Base-by-base conservation (phyloP, 495 filamentous ascomycete species). In the Aspergillus wentii region DNA sequence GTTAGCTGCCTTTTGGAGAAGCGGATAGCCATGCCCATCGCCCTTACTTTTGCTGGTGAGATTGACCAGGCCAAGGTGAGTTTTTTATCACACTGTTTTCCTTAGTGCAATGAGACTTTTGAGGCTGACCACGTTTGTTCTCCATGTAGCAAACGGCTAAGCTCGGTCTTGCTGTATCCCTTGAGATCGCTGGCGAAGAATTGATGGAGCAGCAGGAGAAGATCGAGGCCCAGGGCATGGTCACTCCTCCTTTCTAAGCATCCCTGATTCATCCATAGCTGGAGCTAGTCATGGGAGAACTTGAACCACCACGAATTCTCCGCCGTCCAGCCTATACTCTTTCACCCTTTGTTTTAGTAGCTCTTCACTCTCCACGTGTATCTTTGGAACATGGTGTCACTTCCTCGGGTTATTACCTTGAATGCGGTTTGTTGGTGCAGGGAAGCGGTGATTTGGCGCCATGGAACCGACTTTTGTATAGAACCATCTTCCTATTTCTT, bases 21-120 rank as follows among this genome's bases (percentile, higher is more conserved):
- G 80, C 78, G 87, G 51, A 82, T 99, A 54, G 86, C 89, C 15
- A 85, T 88, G 50, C 81, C 87, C 31, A 86, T 99, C 40, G 80
- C 78, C 48, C 75, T 99, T 62, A 91, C 89, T 25, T 96, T 99
- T 64, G 85, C 91, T 29, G 92, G 89, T 49, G 94, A 99, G 61
- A 89, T 99, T 56, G 94, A 99, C 66, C 94, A 97, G 63, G 73
- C 77, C 47, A 92, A 92, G 76, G 92, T 97, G 78, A 63, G 85
- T 35, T 25, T 5, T 17, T 37, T 11, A 19, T 41, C 19, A 33
- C 17, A n/a, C n/a, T n/a, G 13, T 27, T 20, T 32, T 33, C 31
- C 16, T 18, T 17, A 1, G 2, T 14, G 31, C 5, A 8, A 17
- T 35, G 28, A 38, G 40, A 37, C 38, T 35, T 30, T 30, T 36